Evolutionary conservation across 2,329 filamentous ascomycete species (phyloP).

Genomic region (Lachnellula suecica): DNA sequence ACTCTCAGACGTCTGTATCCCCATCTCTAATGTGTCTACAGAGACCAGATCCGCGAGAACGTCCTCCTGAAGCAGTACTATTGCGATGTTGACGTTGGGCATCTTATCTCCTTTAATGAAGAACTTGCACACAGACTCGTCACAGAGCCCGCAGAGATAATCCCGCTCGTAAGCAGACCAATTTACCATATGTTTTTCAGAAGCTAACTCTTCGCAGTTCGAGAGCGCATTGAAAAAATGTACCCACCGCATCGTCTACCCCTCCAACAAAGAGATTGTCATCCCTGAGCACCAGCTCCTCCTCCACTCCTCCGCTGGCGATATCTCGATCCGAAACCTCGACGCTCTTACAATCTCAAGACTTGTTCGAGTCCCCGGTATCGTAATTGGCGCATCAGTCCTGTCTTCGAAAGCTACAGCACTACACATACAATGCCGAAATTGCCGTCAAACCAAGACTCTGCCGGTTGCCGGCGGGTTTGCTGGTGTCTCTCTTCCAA

Average conservation of each 20-base stretch:
- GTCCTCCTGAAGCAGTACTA: conserved; percentile 91
- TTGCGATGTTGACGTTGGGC: conserved; percentile 93
- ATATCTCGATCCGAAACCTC: conserved; percentile 90
- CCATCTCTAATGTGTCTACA: conserved; percentile 40
- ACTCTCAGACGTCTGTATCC: neutral
- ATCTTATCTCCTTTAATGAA: conserved; percentile 94
- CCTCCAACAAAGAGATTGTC: conserved; percentile 61
- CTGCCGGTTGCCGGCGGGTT: conserved; percentile 82
- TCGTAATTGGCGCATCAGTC: conserved; percentile 95
- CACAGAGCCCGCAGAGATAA: conserved; percentile 87
- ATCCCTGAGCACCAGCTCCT: conserved; percentile 93
- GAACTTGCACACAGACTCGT: conserved; percentile 87
- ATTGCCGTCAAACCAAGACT: conserved; percentile 71
- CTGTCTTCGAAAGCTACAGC: conserved; percentile 93
- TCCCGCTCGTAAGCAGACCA: conserved; percentile 72
- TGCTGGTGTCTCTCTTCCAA: conserved; percentile 78
- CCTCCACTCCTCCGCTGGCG: conserved; percentile 85
- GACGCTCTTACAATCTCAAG: conserved; percentile 90
- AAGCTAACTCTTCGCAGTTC: conserved; percentile 58
- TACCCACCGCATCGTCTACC: conserved; percentile 90
- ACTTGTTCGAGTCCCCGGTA: conserved; percentile 94
- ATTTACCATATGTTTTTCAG: neutral
- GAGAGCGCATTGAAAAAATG: conserved; percentile 87
- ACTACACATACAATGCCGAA: conserved; percentile 84
- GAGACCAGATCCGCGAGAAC: conserved; percentile 95